Evolutionary conservation across 2,329 filamentous ascomycete species (phyloP).

Genomic region (Bipolaris bicolor): DNA sequence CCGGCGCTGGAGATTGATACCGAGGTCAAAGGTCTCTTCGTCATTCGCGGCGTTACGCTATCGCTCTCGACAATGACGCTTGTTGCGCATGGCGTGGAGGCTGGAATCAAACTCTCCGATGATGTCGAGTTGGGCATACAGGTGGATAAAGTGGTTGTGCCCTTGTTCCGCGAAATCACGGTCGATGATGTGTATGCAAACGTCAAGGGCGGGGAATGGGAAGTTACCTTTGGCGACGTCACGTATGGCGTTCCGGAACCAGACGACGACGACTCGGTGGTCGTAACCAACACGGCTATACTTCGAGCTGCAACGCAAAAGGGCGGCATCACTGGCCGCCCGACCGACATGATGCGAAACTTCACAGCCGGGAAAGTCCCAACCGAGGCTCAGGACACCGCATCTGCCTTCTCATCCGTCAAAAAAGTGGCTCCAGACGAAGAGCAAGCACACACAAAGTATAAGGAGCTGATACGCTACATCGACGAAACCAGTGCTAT

Average conservation of each 20-base stretch:
- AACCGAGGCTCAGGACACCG: conserved; percentile 32
- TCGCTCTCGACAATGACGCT: conserved; percentile 58
- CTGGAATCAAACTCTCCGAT: conserved; percentile 59
- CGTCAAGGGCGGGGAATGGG: conserved; percentile 58
- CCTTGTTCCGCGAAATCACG: conserved; percentile 58
- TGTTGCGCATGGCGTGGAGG: conserved; percentile 60
- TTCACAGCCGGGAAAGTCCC: conserved; percentile 52
- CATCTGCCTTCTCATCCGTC: conserved; percentile 49
- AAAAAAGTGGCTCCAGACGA: conserved; percentile 55
- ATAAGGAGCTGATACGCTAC: conserved; percentile 49
- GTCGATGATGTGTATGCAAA: conserved; percentile 62
- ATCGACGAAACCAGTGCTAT: conserved; percentile 42
- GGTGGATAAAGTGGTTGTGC: conserved; percentile 56
- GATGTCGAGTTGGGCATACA: conserved; percentile 62
- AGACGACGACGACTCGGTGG: conserved; percentile 50
- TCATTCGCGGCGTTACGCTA: conserved; percentile 60
- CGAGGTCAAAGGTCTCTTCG: conserved; percentile 60
- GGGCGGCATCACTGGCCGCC: conserved; percentile 17
- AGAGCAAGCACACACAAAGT: conserved; percentile 52
- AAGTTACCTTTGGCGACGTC: conserved; percentile 56
- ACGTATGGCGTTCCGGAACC: conserved; percentile 38
- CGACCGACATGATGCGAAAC: conserved; percentile 33
- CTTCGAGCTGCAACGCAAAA: conserved; percentile 50
- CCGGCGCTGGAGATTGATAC: conserved; percentile 62
- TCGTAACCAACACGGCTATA: conserved; percentile 55